Conservation (phyloP, 2,329 filamentous ascomycete species). For the Basipetospora sp. region DNA sequence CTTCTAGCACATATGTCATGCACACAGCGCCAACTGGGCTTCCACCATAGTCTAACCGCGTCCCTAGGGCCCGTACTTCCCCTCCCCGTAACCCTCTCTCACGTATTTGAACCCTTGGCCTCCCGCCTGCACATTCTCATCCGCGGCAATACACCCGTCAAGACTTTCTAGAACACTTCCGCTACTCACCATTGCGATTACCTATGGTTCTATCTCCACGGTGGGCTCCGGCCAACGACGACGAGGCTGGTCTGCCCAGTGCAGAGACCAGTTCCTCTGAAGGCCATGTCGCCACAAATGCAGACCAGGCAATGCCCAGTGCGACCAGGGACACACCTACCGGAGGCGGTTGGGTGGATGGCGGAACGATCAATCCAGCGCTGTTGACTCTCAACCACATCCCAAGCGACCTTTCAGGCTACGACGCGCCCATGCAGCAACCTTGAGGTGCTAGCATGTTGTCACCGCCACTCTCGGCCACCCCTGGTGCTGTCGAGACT, state of each 20-base stretch:
- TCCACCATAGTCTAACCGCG: background rate
- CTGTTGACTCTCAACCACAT: background rate
- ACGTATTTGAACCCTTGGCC: background rate
- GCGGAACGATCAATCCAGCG: constrained; percentile 1
- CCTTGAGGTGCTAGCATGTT: constrained; percentile 2
- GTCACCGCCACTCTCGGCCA: constrained; percentile 1
- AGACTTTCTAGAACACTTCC: background rate
- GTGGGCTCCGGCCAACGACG: too few species aligned
- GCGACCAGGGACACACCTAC: background rate
- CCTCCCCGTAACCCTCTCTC: background rate
- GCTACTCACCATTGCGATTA: background rate
- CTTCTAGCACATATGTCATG: background rate
- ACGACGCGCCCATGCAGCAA: constrained; percentile 1
- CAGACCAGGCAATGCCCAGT: background rate
- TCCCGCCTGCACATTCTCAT: background rate
- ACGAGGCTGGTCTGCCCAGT: constrained; percentile 8
- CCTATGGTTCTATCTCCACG: background rate
- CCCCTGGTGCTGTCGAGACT: constrained; percentile 1
- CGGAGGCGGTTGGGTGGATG: background rate
- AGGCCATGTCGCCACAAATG: background rate
- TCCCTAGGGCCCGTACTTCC: background rate
- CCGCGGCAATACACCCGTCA: background rate
- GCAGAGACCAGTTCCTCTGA: constrained; percentile 1
- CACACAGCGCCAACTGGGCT: background rate
- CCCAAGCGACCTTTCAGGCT: background rate